These are phyloP conservation scores for Talaromyces wortmannii DNA, from an alignment of 495 filamentous ascomycete species.

Conservation along the genomic window DNA sequence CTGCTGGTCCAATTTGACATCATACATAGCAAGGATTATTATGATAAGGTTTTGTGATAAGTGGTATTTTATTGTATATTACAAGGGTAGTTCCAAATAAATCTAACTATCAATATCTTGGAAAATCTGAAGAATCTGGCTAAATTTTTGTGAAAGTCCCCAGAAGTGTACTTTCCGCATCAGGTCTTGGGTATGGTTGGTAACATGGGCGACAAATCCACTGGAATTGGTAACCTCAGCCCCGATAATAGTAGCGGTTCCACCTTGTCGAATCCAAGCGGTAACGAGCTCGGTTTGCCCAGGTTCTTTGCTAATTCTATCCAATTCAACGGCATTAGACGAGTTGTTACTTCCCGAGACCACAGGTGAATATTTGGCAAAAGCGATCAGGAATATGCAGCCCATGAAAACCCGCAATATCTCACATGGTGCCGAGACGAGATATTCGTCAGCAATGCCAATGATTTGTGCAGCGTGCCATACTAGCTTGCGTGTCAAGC, in stretches of 20 bases:
- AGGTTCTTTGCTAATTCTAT: background rate
- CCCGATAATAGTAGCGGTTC: background rate
- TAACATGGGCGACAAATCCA: background rate
- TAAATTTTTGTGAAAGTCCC: constrained; percentile 1
- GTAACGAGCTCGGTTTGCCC: background rate
- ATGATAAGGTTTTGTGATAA: no score
- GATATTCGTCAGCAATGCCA: constrained; percentile 1
- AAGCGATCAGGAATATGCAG: constrained; percentile 1
- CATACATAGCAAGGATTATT: no score
- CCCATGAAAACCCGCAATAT: constrained; percentile 3
- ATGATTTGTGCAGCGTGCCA: constrained; percentile 3
- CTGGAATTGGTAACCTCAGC: background rate
- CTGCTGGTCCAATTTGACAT: no score
- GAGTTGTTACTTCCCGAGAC: background rate
- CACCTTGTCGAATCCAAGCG: background rate
- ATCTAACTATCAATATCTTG: background rate
- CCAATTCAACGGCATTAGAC: background rate
- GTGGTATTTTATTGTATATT: background rate
- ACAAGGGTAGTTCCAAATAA: background rate
- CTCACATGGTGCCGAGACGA: constrained; percentile 4
- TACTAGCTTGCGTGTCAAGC: background rate
- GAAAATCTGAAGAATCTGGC: constrained; percentile 2
- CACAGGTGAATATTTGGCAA: background rate
- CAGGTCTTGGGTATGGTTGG: background rate
- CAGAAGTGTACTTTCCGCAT: background rate